These are phyloP conservation scores for Cystofilobasidium capitatum DNA, from an alignment of 768 basidiomycete genomes.

Conservation along the genomic window DNA sequence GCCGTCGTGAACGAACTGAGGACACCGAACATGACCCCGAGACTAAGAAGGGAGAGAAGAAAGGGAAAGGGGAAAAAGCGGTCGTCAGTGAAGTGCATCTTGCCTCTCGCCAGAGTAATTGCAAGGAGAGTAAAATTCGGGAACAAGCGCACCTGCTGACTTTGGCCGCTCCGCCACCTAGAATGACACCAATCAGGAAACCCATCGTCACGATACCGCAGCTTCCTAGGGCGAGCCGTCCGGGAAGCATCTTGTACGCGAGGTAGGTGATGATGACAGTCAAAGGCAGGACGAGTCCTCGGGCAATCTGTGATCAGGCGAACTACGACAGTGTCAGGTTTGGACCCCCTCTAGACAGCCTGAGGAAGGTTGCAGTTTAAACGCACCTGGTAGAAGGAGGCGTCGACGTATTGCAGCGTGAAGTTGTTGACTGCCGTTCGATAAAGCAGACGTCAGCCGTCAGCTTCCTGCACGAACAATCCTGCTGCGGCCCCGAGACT, in stretches of 20 bases:
- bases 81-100: constrained; percentile 4
- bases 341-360: too few species aligned
- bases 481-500: background rate
- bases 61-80: background rate
- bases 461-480: background rate
- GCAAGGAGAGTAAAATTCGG: background rate
- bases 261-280: constrained; percentile 80
- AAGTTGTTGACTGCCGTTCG: constrained; percentile 51
- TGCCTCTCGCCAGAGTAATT: too few species aligned
- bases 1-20: constrained; percentile 78
- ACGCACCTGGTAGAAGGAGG: constrained; percentile 59
- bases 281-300: constrained; percentile 85
- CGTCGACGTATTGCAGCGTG: constrained; percentile 85
- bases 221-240: constrained; percentile 54
- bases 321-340: background rate
- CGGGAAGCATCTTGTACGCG: constrained; percentile 63
- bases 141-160: background rate
- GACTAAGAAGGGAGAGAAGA: constrained; percentile 28
- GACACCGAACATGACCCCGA: constrained; percentile 73
- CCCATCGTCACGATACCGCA: constrained; percentile 77
- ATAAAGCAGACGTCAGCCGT: constrained; percentile 27
- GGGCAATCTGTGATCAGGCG: constrained; percentile 79
- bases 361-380: background rate
- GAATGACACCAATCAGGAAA: constrained; percentile 70
- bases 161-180: background rate